Evolutionary conservation across 306 rosid species (phyloP).

Genomic region (Leucaena leucocephala): DNA sequence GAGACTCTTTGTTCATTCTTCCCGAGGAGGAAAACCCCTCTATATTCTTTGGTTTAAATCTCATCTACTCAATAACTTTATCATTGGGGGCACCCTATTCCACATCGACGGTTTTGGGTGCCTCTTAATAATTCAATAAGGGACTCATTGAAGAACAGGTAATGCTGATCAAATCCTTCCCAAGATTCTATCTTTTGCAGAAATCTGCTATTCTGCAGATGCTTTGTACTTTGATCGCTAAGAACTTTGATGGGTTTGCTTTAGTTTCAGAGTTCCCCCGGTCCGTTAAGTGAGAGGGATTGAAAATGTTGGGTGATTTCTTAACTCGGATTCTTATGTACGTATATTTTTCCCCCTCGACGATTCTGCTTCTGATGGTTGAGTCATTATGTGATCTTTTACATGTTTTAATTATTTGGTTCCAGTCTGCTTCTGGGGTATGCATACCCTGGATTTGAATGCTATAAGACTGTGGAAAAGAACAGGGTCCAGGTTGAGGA

Average conservation of each 20-base stretch:
- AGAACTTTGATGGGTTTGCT: constrained; percentile 10
- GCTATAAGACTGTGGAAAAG: constrained; percentile 79
- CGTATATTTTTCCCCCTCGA: constrained; percentile 32
- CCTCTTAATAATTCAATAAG: constrained; percentile 35
- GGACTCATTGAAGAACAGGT: constrained; percentile 27
- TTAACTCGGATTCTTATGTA: constrained; percentile 78
- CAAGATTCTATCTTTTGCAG: neutral
- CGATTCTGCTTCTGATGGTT: neutral
- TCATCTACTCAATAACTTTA: constrained; percentile 20
- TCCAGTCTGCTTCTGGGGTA: constrained; percentile 75
- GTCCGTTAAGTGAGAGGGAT: constrained; percentile 32
- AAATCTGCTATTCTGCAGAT: neutral
- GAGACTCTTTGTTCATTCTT: constrained; percentile 46
- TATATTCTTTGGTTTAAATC: constrained; percentile 43
- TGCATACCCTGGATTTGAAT: constrained; percentile 92
- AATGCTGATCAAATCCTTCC: neutral
- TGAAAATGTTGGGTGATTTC: constrained; percentile 81
- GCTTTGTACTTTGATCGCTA: neutral
- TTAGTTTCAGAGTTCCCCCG: constrained; percentile 40
- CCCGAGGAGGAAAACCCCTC: constrained; percentile 37
- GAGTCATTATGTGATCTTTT: neutral
- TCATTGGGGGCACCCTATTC: constrained; percentile 41
- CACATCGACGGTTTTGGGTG: constrained; percentile 36
- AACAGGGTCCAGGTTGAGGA: constrained; percentile 64
- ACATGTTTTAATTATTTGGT: neutral